Evolutionary conservation across 2,329 filamentous ascomycete species (phyloP), one percentile per base, ranked within the genome.

Genomic region (Whalleya microplaca): DNA sequence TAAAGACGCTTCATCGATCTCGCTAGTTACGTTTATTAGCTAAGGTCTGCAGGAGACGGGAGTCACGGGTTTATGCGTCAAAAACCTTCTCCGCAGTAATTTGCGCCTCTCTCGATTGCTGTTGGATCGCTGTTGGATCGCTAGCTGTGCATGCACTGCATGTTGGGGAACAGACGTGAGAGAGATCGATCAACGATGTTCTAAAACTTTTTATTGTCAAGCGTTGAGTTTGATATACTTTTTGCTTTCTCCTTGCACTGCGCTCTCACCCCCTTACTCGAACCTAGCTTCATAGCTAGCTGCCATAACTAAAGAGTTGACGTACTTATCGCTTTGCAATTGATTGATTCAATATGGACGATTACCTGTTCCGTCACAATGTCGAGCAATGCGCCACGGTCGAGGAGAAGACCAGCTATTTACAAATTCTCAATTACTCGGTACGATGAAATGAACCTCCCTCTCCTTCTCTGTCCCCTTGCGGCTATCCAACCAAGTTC

Each of bases 361-460:
- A 85, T 64, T 85, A 84, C 67, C 78, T 85, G 71, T 85, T 85
- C 63, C 72, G 74, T 59, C 63, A 70, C 29, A 77, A 80, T 65
- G 75, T 86, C 55, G 66, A 73, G 9, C 69, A 76, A 45, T 85
- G 81, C 66, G 75, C 71, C 20, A 73, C 75, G 29, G 80, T 85
- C 46, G 58, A 70, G 2, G 84, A 86, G 69, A 72, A 71, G 51
- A 85, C 82, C 18, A 78, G 73, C 61, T 86, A 84, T 67, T 62
- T 86, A 21, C 81, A 86, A 68, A 82, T 85, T 40, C 77, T 84
- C 64, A 86, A 85, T 62, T 86, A 84, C 63, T 80, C 82, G 67
- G 83, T 85, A 69, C 60, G 80, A 12, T 7, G 6, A 12, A 37
- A 8, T 5, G 3, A 8, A 5, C 14, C 9, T 12, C 14, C 3